phyloP scores from a whole-genome alignment of 78 protist genomes.

The Dictyostelium capitatum region DNA sequence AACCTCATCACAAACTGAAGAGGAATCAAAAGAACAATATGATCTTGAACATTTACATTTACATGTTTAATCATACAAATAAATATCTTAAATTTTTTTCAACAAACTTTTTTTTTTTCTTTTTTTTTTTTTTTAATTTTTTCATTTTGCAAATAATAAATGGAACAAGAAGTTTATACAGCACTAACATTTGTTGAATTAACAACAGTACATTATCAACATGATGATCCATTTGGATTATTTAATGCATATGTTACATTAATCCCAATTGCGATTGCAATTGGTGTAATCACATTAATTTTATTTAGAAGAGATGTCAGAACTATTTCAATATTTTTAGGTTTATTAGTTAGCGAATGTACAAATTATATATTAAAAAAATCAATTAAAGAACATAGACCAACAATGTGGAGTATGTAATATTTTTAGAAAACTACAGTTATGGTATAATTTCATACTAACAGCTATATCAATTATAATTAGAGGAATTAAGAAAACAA shows the following conservation, averaged over 20 bases:
- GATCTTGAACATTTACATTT: conserved; percentile 64
- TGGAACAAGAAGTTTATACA: conserved; percentile 33
- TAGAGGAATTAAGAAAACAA: conserved; percentile 66
- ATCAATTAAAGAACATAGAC: conserved; percentile 74
- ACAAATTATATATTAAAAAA: conserved; percentile 68
- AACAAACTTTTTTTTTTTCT: no score
- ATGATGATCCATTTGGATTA: conserved; percentile 61
- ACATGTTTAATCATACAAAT: conserved; percentile 40
- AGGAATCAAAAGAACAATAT: conserved; percentile 11
- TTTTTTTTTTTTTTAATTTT: no score
- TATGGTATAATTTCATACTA: neutral
- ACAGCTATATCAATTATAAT: neutral
- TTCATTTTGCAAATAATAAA: neutral
- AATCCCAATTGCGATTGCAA: conserved; percentile 48
- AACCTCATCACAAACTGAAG: neutral
- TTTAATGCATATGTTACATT: conserved; percentile 56
- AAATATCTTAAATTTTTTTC: no score
- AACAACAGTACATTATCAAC: conserved; percentile 70
- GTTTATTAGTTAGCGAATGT: conserved; percentile 60
- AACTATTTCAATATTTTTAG: conserved; percentile 50
- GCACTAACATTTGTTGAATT: conserved; percentile 62
- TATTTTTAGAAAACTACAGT: no score
- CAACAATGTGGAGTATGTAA: conserved; percentile 28
- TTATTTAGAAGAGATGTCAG: conserved; percentile 65
- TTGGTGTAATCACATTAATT: conserved; percentile 49